Base-by-base conservation (phyloP, 768 basidiomycete genomes). In the Pulveroboletus sp. region DNA sequence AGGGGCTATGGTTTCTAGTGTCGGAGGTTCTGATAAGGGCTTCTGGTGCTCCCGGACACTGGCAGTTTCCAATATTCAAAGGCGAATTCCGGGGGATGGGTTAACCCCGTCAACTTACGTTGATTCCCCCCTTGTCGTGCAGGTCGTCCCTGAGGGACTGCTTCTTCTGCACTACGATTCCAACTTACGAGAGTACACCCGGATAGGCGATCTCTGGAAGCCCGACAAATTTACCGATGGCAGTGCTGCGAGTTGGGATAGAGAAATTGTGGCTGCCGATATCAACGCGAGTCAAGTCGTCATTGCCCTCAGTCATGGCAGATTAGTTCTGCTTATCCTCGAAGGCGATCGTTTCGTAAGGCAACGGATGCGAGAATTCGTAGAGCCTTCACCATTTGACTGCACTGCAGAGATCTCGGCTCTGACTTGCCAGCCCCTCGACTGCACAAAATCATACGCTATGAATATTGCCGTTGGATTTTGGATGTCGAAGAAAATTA, bases 401-500 rank as follows among this genome's bases (percentile, higher is more conserved):
- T 62, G 53, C 50, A 55, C 48, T 8, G 57, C 62, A 35, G 86
- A 92, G 58, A 79, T 93, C 45, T 86, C 89, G 9, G 78, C 85
- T 0, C 69, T 93, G 31, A 83, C 85, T 0, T 81, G 89, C 56
- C 62, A 73, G 3, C 82, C 85, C 0, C 59, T 81, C 15, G 77
- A 85, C 55, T 59, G 71, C 0, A 55, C 63, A 9, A 75, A 75
- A 55, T 61, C 67, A 30, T 82, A 73, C 47, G 66, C 86, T 1
- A 66, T 66, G 9, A 57, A 76, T 46, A 66, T 86, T 26, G 79
- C 77, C 0, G 81, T 86, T n/a, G 80, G 83, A 0, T 88, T 88
- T 57, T 95, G 93, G 91, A 77, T 76, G 18, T 77, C 78, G 3
- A 85, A 85, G 56, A 58, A 66, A 8, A 74, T 93, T 36, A 75